Percentiles rank a stretch among this genome's conserved stretches.
phyloP scores from a whole-genome alignment of 2,329 filamentous ascomycete species.

The Aspergillus phoenicis region DNA sequence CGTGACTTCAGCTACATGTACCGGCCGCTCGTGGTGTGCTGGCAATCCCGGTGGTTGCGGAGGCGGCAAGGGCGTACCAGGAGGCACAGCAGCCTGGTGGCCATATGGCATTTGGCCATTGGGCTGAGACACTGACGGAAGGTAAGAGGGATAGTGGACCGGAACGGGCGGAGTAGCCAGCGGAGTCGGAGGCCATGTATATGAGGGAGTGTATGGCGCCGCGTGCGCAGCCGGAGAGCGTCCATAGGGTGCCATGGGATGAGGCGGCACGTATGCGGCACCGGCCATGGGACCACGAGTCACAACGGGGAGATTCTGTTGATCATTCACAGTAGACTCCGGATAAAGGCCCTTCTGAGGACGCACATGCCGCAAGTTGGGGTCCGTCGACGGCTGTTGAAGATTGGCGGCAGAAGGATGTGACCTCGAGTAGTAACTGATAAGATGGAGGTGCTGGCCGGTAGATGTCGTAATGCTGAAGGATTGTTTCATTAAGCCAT shows the following conservation, averaged over 20 bases:
- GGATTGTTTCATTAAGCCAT: slow-evolving; percentile 98
- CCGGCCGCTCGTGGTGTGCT: slow-evolving; percentile 38
- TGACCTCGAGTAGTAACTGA: slow-evolving; percentile 91
- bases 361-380: slow-evolving; percentile 75
- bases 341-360: slow-evolving; percentile 96
- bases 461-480: slow-evolving; percentile 96
- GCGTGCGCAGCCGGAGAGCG: slow-evolving; percentile 44
- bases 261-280: slow-evolving; percentile 55
- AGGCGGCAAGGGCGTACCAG: slow-evolving; percentile 18
- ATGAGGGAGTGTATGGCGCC: slow-evolving; percentile 44
- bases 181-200: slow-evolving; percentile 50
- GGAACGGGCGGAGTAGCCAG: slow-evolving; percentile 47
- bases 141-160: slow-evolving; percentile 41
- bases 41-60: slow-evolving; percentile 31
- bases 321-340: slow-evolving; percentile 88
- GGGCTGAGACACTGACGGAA: slow-evolving; percentile 37
- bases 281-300: slow-evolving; percentile 72
- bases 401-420: slow-evolving; percentile 72
- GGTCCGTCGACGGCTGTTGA: slow-evolving; percentile 79
- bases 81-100: slow-evolving; percentile 21
- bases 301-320: slow-evolving; percentile 76
- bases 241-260: slow-evolving; percentile 59
- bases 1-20: slow-evolving; percentile 34
- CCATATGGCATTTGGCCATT: slow-evolving; percentile 38
- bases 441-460: slow-evolving; percentile 90